Evolutionary conservation across 352 stramenopile species (phyloP).

Genomic region (Aphanomyces astaci): DNA sequence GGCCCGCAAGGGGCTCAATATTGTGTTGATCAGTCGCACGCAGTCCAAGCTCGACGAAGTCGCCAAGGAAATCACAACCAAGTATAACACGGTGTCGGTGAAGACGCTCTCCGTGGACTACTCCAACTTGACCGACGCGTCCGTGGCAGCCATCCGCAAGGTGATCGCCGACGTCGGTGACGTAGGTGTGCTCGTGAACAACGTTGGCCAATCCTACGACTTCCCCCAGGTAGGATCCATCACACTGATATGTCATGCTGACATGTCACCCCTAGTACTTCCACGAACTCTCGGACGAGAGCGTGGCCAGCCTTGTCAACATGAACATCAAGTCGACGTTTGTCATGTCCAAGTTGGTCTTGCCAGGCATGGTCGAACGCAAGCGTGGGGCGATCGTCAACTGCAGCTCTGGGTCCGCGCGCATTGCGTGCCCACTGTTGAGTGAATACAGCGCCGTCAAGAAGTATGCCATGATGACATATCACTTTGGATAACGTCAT

Average conservation of each 20-base stretch:
- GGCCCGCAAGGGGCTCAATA: slow-evolving; percentile 94
- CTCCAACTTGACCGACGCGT: slow-evolving; percentile 78
- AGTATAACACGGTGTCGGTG: slow-evolving; percentile 84
- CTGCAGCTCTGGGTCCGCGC: slow-evolving; percentile 93
- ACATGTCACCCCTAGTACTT: slow-evolving; percentile 76
- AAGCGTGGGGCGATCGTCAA: slow-evolving; percentile 97
- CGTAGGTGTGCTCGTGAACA: slow-evolving; percentile 98
- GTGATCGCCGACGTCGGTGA: slow-evolving; percentile 77
- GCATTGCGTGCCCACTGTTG: slow-evolving; percentile 93
- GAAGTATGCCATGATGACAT: slow-evolving; percentile 58
- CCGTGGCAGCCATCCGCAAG: slow-evolving; percentile 47
- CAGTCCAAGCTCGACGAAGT: slow-evolving; percentile 92
- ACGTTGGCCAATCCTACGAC: slow-evolving; percentile 98
- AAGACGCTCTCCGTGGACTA: slow-evolving; percentile 92
- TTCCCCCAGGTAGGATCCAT: slow-evolving; percentile 72
- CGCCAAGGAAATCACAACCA: slow-evolving; percentile 89
- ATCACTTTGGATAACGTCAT: no score
- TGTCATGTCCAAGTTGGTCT: slow-evolving; percentile 80
- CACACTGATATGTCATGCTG: background rate
- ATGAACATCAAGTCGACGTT: slow-evolving; percentile 71
- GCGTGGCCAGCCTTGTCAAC: slow-evolving; percentile 89
- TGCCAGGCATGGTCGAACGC: slow-evolving; percentile 90
- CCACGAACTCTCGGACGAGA: slow-evolving; percentile 91
- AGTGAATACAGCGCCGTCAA: slow-evolving; percentile 97
- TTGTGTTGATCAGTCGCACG: slow-evolving; percentile 97